phyloP scores from a whole-genome alignment of 1,139 yeast species.

The Hansenula sp. region DNA sequence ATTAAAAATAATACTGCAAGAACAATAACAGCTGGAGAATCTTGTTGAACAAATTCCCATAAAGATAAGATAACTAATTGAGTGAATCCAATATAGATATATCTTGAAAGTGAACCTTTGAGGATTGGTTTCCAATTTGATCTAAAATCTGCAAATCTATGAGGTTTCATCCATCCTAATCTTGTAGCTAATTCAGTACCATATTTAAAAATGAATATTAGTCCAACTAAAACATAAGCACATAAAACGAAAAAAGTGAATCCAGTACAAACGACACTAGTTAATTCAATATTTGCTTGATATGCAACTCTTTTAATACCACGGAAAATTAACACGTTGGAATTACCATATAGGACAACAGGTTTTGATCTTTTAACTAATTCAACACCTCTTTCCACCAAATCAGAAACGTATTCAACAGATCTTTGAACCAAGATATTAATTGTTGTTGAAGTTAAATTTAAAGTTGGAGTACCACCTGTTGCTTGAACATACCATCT shows the following conservation, averaged over 20 bases:
- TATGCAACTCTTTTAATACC: slow-evolving; percentile 75
- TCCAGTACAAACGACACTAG: slow-evolving; percentile 71
- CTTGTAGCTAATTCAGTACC: slow-evolving; percentile 40
- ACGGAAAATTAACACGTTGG: slow-evolving; percentile 53
- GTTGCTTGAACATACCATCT: slow-evolving; percentile 80
- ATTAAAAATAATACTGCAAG: slow-evolving; percentile 61
- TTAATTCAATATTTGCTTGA: slow-evolving; percentile 63
- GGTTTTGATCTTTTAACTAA: slow-evolving; percentile 28
- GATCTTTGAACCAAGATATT: slow-evolving; percentile 71
- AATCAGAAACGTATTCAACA: slow-evolving; percentile 29
- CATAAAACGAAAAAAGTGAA: slow-evolving; percentile 68
- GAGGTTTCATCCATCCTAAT: slow-evolving; percentile 40
- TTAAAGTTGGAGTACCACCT: slow-evolving; percentile 67
- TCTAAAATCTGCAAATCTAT: slow-evolving; percentile 46
- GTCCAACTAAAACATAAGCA: slow-evolving; percentile 56
- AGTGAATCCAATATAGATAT: slow-evolving; percentile 70
- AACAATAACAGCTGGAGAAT: slow-evolving; percentile 73
- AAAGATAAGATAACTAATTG: slow-evolving; percentile 65
- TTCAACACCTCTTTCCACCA: slow-evolving; percentile 15
- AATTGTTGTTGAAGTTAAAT: slow-evolving; percentile 50
- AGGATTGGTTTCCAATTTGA: slow-evolving; percentile 48
- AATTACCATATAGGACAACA: slow-evolving; percentile 35
- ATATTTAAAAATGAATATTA: slow-evolving; percentile 45
- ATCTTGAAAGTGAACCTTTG: slow-evolving; percentile 66
- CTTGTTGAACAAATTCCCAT: slow-evolving; percentile 69